Evolutionary conservation across 192 early-diverging fungal genomes (phyloP).

Genomic region (Paraglomus brasilianum): DNA sequence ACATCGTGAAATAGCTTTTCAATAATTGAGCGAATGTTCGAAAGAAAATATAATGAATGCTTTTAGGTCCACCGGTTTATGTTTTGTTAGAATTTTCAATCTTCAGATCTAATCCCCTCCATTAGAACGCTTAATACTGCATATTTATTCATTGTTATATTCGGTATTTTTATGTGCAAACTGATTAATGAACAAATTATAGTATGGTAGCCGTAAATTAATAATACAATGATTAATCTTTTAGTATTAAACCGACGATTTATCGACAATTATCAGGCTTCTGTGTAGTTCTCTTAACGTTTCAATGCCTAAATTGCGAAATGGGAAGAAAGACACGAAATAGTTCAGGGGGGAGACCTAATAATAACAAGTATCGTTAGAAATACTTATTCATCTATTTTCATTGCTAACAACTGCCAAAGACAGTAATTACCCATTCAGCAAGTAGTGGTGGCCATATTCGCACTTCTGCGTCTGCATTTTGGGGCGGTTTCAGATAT

Average conservation of each 20-base stretch:
- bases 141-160: too few relatives aligned
- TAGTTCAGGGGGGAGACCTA: slow-evolving; percentile 47
- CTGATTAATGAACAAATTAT: too few relatives aligned
- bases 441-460: slow-evolving; percentile 50
- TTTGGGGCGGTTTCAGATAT: slow-evolving; percentile 36
- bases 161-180: too few relatives aligned
- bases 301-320: slow-evolving; percentile 42
- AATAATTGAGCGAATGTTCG: too few relatives aligned
- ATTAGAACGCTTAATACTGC: too few relatives aligned
- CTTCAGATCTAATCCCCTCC: too few relatives aligned
- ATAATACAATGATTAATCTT: too few relatives aligned
- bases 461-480: slow-evolving; percentile 27
- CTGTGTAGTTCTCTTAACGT: slow-evolving; percentile 44
- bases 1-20: too few relatives aligned
- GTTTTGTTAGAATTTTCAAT: too few relatives aligned
- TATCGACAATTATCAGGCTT: slow-evolving; percentile 35
- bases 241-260: not conserved
- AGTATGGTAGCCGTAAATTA: too few relatives aligned
- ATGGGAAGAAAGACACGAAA: slow-evolving; percentile 55
- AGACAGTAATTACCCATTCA: slow-evolving; percentile 48
- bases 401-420: not conserved
- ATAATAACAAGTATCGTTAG: not conserved
- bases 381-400: slow-evolving; percentile 7
- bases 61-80: too few relatives aligned
- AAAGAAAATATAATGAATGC: too few relatives aligned